phyloP scores from a whole-genome alignment of 768 basidiomycete species.

The Naganishia randhawae region DNA sequence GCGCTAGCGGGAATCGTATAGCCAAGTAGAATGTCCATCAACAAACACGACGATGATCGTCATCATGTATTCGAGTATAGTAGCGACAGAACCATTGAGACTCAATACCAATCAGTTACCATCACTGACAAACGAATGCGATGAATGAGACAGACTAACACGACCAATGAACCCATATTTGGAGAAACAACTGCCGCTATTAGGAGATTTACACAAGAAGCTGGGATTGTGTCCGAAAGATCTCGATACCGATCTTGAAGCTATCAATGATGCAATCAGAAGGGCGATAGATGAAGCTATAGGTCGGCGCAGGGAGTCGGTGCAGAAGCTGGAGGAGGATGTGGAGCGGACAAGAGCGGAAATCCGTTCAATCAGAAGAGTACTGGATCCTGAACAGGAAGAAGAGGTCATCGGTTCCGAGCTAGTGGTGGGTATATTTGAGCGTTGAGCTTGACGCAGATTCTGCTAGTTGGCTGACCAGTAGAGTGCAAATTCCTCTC shows the following conservation, averaged over 20 bases:
- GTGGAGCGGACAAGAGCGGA: slow-evolving; percentile 15
- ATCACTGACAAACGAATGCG: neutral
- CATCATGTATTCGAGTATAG: neutral
- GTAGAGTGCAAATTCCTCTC: neutral
- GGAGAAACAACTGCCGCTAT: slow-evolving; percentile 24
- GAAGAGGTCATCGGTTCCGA: neutral
- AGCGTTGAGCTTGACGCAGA: neutral
- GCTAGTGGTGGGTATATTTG: neutral
- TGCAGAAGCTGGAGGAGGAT: slow-evolving; percentile 21
- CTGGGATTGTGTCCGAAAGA: slow-evolving; percentile 22
- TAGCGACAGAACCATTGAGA: neutral
- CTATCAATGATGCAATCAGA: slow-evolving; percentile 29
- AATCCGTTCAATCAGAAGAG: slow-evolving; percentile 19
- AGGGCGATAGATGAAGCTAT: slow-evolving; percentile 28
- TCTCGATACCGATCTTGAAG: slow-evolving; percentile 22
- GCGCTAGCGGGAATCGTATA: neutral
- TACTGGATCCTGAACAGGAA: slow-evolving; percentile 10
- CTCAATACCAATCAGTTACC: neutral
- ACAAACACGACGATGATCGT: slow-evolving; percentile 6
- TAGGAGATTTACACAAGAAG: slow-evolving; percentile 24
- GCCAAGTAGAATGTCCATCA: neutral
- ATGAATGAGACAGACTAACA: slow-evolving; percentile 4
- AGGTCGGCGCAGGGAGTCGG: slow-evolving; percentile 16
- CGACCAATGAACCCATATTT: slow-evolving; percentile 25
- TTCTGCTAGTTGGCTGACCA: neutral